Percentiles rank a stretch among this genome's conserved stretches.
These are phyloP conservation scores for Erodium trifolium DNA, from an alignment of 441 rosid genomes.

Conservation along the genomic window DNA sequence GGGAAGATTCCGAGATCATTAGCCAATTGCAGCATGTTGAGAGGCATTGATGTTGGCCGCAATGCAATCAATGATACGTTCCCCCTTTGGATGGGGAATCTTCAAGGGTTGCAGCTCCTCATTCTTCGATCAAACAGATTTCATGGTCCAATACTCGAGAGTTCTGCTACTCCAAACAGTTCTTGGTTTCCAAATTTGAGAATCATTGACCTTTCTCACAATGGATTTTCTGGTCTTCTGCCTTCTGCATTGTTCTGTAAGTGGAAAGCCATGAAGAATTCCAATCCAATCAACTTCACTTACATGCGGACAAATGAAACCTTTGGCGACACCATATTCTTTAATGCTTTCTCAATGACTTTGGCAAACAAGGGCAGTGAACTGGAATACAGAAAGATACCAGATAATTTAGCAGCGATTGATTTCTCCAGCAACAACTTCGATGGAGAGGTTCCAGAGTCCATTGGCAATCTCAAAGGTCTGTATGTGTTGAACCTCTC, in stretches of 20 bases:
- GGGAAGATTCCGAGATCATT: constrained; percentile 29
- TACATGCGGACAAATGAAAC: constrained; percentile 4
- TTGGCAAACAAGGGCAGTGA: too few relatives aligned
- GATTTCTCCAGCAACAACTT: constrained; percentile 29
- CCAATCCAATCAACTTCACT: not conserved
- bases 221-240: constrained; percentile 9
- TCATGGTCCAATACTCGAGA: constrained; percentile 14
- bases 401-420: constrained; percentile 3
- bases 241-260: constrained; percentile 19
- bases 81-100: constrained; percentile 34
- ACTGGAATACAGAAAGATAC: not conserved
- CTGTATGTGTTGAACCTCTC: constrained; percentile 24
- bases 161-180: not conserved
- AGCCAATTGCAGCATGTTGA: constrained; percentile 18
- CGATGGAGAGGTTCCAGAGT: constrained; percentile 24
- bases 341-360: constrained; percentile 6
- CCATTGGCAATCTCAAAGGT: constrained; percentile 14
- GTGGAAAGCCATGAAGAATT: constrained; percentile 19
- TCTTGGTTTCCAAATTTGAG: constrained; percentile 5
- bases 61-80: constrained; percentile 24
- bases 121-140: constrained; percentile 25
- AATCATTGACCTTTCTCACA: not conserved
- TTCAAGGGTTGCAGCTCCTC: constrained; percentile 19
- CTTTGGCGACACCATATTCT: not conserved
- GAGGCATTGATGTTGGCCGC: constrained; percentile 14